Evolutionary conservation across 1,284 basidiomycete genomes (phyloP).

Genomic region (Retiboletus flavoniger): DNA sequence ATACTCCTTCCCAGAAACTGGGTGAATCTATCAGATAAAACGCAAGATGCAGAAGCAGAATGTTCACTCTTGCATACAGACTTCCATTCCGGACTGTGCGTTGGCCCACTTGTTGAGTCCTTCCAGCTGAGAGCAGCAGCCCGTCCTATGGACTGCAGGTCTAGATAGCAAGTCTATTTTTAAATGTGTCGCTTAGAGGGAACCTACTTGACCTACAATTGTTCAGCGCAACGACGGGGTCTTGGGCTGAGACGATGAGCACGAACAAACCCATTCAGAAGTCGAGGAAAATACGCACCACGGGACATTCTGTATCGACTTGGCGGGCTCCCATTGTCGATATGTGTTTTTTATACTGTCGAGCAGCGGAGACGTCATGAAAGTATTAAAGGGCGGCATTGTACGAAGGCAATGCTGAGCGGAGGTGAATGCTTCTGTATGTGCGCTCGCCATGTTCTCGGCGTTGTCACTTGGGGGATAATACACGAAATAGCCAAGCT

Average conservation of each 20-base stretch:
- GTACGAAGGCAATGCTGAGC: slow-evolving; percentile 30
- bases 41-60: slow-evolving; percentile 7
- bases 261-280: neutral
- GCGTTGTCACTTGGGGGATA: slow-evolving; percentile 30
- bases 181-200: neutral
- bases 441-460: slow-evolving; percentile 31
- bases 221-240: slow-evolving; percentile 43
- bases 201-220: slow-evolving; percentile 37
- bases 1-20: slow-evolving; percentile 32
- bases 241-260: slow-evolving; percentile 27
- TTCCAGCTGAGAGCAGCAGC: slow-evolving; percentile 52
- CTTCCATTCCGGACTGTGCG: slow-evolving; percentile 55
- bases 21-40: slow-evolving; percentile 15
- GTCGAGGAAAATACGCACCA: slow-evolving; percentile 18
- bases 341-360: slow-evolving; percentile 29
- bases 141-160: slow-evolving; percentile 48
- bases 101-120: slow-evolving; percentile 46
- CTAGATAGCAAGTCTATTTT: slow-evolving; percentile 34
- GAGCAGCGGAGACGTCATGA: slow-evolving; percentile 20
- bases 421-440: slow-evolving; percentile 27
- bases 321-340: slow-evolving; percentile 19
- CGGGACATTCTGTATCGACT: slow-evolving; percentile 23
- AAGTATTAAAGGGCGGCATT: slow-evolving; percentile 29
- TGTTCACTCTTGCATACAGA: slow-evolving; percentile 56
- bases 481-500: slow-evolving; percentile 31